Conservation (phyloP, 345 rosid species). For the Lumnitzera littorea region DNA sequence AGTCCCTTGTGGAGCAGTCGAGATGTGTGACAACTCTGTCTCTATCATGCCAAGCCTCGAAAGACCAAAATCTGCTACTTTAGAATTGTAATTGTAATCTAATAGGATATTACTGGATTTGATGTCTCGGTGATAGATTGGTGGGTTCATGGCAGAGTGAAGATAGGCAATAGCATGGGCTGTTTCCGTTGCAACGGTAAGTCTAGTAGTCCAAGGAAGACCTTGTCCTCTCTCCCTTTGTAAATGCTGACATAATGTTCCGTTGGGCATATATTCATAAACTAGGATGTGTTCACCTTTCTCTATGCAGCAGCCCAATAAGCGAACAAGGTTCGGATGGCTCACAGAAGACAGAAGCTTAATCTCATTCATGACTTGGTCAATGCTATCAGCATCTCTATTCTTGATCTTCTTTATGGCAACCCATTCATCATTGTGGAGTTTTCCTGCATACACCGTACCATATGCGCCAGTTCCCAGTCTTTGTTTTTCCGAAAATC, state of each 20-base stretch:
- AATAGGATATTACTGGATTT: constrained; percentile 89
- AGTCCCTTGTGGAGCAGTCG: constrained; percentile 68
- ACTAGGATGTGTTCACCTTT: constrained; percentile 82
- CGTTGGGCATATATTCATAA: constrained; percentile 88
- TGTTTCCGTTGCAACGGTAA: constrained; percentile 80
- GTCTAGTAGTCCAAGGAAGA: constrained; percentile 77
- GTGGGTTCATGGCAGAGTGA: constrained; percentile 82
- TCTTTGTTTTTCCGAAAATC: constrained; percentile 72
- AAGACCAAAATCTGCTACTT: constrained; percentile 96
- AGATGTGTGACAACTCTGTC: constrained; percentile 53
- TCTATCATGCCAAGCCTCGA: constrained; percentile 83
- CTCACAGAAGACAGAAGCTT: constrained; percentile 90
- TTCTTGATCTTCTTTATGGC: constrained; percentile 78
- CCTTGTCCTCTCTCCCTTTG: constrained; percentile 76
- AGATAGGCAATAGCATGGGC: constrained; percentile 83
- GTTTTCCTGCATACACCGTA: constrained; percentile 89
- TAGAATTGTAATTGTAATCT: constrained; percentile 61
- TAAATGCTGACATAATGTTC: constrained; percentile 80
- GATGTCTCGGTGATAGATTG: constrained; percentile 90
- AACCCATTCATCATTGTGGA: constrained; percentile 63
- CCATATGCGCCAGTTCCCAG: constrained; percentile 94
- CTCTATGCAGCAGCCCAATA: constrained; percentile 82
- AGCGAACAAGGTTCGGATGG: constrained; percentile 88
- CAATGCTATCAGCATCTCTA: constrained; percentile 70
- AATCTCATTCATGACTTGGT: constrained; percentile 93